Evolutionary conservation across 2,329 filamentous ascomycete genomes (phyloP).

Genomic region (Volutella citrinella): DNA sequence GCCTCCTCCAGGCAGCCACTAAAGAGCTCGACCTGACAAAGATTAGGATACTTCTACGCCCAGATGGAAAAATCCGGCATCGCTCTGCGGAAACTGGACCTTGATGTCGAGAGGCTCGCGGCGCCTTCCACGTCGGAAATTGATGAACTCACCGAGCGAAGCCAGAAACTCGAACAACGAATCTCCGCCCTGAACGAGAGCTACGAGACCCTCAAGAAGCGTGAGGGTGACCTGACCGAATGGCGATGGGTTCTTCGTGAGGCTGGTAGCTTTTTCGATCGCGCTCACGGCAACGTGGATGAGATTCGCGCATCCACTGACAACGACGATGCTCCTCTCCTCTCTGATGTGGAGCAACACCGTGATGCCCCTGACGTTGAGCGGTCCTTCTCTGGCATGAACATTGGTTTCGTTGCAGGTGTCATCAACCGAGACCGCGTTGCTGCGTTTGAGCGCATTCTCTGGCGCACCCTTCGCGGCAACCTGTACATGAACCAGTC

Average conservation of each 20-base stretch:
- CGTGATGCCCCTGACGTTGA: slow-evolving; percentile 65
- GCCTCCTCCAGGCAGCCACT: slow-evolving; percentile 11
- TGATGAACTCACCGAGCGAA: slow-evolving; percentile 89
- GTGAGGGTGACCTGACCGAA: slow-evolving; percentile 93
- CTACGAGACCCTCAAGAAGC: slow-evolving; percentile 97
- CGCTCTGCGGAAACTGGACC: slow-evolving; percentile 81
- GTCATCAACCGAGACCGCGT: slow-evolving; percentile 93
- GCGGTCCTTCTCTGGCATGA: slow-evolving; percentile 92
- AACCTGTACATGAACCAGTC: slow-evolving; percentile 99
- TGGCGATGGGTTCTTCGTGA: slow-evolving; percentile 98
- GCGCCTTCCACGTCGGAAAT: slow-evolving; percentile 92
- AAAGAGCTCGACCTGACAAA: slow-evolving; percentile 27
- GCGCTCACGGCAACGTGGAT: slow-evolving; percentile 92
- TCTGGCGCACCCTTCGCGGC: slow-evolving; percentile 94
- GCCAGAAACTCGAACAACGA: slow-evolving; percentile 87
- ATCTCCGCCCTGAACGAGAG: slow-evolving; percentile 92
- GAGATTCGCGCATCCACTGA: slow-evolving; percentile 90
- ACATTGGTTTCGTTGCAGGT: slow-evolving; percentile 96
- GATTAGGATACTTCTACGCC: slow-evolving; percentile 79
- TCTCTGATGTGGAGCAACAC: slow-evolving; percentile 90
- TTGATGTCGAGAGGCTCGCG: slow-evolving; percentile 83
- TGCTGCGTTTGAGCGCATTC: slow-evolving; percentile 91
- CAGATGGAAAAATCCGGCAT: slow-evolving; percentile 96
- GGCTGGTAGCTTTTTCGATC: slow-evolving; percentile 95
- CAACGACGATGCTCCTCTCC: slow-evolving; percentile 87